Evolutionary conservation across 345 rosid genomes (phyloP), one percentile per base, ranked within the genome.

Genomic region (Citrus mangshanensis): DNA sequence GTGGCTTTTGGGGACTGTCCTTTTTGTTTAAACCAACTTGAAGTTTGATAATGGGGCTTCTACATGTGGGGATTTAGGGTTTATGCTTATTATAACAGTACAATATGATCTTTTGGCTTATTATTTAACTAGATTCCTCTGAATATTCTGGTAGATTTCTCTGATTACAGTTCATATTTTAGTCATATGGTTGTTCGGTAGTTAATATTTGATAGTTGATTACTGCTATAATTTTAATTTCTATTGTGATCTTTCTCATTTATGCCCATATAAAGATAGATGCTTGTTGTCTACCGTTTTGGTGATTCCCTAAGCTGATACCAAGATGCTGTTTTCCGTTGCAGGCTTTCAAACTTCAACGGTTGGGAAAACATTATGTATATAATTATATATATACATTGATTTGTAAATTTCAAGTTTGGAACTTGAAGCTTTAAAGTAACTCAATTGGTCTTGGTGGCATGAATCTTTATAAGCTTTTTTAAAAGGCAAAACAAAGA

Each of bases 301-400:
- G 93, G 88, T 84, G 92, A 88, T 90, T 89, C 77, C 69, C 86
- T 85, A 88, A 86, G 87, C 95, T 93, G 83, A 91, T 87, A 77
- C 86, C 91, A 55, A 89, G 93, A 92, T 92, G 97, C 93, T 93
- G 98, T 92, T 92, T 89, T 89, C 85, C 18, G 83, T 89, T 88
- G 88, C 91, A 89, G 95, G 91, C 85, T 87, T 84, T 87, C 87
- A 85, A 87, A 79, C 84, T 89, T 89, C 86, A 88, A 90, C 84
- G 85, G 82, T 86, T 76, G 78, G 81, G 78, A 83, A 78, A 81
- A 70, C 25, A 68, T 51, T 3, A 68, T 24, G 67, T 75, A 70
- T 13, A 78, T 72, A 76, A 65, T 72, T 32, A 42, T 46, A 46
- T 46, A 32, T 66, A 25, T 54, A 76, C 67, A 42, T 69, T 72